These are phyloP conservation scores for Paramyrothecium sp. DNA, from an alignment of 2,329 filamentous ascomycete species.

Conservation along the genomic window DNA sequence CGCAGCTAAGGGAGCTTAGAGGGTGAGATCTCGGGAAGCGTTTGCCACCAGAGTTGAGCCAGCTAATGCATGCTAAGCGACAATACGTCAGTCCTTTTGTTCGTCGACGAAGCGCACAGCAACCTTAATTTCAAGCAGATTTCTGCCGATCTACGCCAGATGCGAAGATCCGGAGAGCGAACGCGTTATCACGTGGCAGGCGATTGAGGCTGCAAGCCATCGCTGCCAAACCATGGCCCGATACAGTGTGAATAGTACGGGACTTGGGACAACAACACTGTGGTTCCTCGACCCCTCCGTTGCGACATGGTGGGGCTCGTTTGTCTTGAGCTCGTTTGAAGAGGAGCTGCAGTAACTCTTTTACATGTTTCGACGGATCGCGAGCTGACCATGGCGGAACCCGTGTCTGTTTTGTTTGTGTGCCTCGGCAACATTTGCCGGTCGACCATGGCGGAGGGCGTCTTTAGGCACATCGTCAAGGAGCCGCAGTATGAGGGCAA, in stretches of 20 bases:
- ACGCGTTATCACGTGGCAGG: no score
- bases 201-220: no score
- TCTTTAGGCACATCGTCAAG: conserved; percentile 72
- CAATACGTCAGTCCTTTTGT: no score
- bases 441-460: conserved; percentile 94
- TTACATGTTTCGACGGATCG: neutral
- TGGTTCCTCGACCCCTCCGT: no score
- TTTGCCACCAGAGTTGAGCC: no score
- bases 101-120: no score
- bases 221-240: neutral
- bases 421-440: conserved; percentile 95
- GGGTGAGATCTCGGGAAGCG: no score
- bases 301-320: neutral
- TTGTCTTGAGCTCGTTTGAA: neutral
- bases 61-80: no score
- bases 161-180: neutral
- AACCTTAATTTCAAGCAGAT: no score
- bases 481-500: conserved; percentile 57
- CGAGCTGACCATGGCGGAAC: conserved; percentile 31
- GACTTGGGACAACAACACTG: no score
- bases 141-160: conserved; percentile 5
- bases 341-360: neutral
- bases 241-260: no score
- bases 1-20: no score
- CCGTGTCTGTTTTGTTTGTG: conserved; percentile 81